phyloP scores from a whole-genome alignment of 2,329 filamentous ascomycete genomes.

The Verticillium klebahnii region DNA sequence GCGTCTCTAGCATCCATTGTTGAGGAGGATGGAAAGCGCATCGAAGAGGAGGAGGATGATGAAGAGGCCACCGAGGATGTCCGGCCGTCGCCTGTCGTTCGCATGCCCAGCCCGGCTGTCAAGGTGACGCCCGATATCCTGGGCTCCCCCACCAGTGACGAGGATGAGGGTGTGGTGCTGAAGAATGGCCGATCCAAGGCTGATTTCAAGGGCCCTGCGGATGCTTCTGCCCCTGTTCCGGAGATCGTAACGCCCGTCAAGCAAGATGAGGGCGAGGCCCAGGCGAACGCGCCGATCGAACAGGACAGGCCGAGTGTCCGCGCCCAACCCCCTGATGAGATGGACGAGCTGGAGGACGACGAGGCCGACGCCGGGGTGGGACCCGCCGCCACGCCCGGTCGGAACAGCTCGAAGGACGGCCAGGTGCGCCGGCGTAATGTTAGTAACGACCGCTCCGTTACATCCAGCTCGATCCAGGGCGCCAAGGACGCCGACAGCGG shows the following conservation, averaged over 20 bases:
- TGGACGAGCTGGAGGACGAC: slow-evolving; percentile 3
- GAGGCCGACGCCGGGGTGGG: not conserved
- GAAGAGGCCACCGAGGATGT: slow-evolving; percentile 7
- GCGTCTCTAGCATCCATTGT: slow-evolving; percentile 41
- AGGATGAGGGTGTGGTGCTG: slow-evolving; percentile 36
- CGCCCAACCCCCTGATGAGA: slow-evolving; percentile 6
- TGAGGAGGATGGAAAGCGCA: slow-evolving; percentile 26
- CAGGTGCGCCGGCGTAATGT: slow-evolving; percentile 8
- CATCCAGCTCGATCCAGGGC: slow-evolving; percentile 15
- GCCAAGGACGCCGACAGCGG: slow-evolving; percentile 10
- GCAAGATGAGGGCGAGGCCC: not conserved
- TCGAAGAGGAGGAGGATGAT: slow-evolving; percentile 1
- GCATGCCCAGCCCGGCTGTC: slow-evolving; percentile 23
- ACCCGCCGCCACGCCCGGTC: not conserved
- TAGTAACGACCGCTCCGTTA: slow-evolving; percentile 9
- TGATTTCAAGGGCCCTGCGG: slow-evolving; percentile 7
- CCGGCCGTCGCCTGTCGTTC: slow-evolving; percentile 9
- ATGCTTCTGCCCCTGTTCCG: not conserved
- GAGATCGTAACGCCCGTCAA: not conserved
- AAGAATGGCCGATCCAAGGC: slow-evolving; percentile 14
- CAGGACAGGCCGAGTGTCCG: not conserved
- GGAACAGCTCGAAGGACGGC: not conserved
- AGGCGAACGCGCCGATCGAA: not conserved
- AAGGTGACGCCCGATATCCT: slow-evolving; percentile 15
- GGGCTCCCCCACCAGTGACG: slow-evolving; percentile 24